Evolutionary conservation across 805 yeast genomes (phyloP), one percentile per base, ranked within the genome.

Genomic region (Myxozyma udenii): DNA sequence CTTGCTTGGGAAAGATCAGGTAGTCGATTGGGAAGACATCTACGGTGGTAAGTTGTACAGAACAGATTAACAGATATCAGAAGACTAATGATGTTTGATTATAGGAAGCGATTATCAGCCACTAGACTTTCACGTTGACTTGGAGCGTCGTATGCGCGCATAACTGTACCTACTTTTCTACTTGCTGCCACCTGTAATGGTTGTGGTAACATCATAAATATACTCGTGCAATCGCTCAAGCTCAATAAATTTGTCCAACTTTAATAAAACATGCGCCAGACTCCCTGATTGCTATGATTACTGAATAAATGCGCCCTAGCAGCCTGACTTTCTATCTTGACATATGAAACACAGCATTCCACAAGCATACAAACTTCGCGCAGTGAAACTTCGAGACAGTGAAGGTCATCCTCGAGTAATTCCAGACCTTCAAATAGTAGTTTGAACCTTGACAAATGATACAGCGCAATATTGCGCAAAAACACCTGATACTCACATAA

Each of bases 11-110:
- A 83, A 79, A 64, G 98, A 93, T 53, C 70, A 83, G 19, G 69
- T 80, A 14, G 72, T 91, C 38, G 96, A 87, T 62, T 91, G 98
- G 97, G 98, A 93, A 64, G 98, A 93, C 64, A 77, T 91, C 19
- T 90, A 58, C 32, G 58, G 58, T 33, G 60, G 60, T 56, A 43
- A 18, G 51, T 16, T 21, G 24, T 33, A 28, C 2, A 32, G n/a
- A 18, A 23, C 23, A 12, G n/a, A 4, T 16, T 35, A 18, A 35
- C 3, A 4, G 7, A 23, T 22, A n/a, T 38, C 3, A 33, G n/a
- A n/a, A n/a, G 18, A 28, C 33, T 28, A 28, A 28, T 28, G 33
- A 33, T 3, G n/a, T 23, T 42, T 30, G 18, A 4, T 7, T 4
- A 21, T 28, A 55, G 60, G 60, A 41, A 14, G 16, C 19, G 60